Evolutionary conservation across 345 rosid species (phyloP), one percentile per base, ranked within the genome.

Genomic region (Hirschfeldia incana): DNA sequence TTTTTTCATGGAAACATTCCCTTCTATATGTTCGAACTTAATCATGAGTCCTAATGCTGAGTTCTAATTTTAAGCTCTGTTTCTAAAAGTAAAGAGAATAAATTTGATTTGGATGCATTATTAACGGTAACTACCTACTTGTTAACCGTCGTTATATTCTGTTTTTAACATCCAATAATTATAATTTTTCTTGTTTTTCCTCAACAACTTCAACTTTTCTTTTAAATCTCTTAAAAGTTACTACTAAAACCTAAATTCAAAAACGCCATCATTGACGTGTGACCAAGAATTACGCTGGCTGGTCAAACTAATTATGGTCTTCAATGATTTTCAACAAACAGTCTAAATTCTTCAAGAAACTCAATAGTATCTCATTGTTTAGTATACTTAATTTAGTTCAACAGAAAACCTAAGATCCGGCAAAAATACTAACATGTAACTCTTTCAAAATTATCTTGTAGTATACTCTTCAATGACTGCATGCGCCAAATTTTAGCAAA

Each of bases 261-360:
- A 73, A 36, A 59, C 39, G n/a, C 21, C 65, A 79, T 79, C 29
- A 73, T 79, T 78, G 62, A 73, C 70, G 65, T 73, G 70, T 73
- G 74, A 67, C 82, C 82, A 79, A 73, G 74, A 79, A 79, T 73
- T 79, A 73, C 78, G 74, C 69, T 73, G 74, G 78, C 67, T 59
- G 66, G 82, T 79, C 82, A 79, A 79, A 79, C 67, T 69, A 69
- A 79, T 74, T 74, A 79, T 63, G 74, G 82, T 79, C 78, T 62
- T 69, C 78, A 74, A 79, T 79, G 70, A 79, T 79, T 74, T 79
- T 79, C 82, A 74, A 69, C 78, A 62, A 68, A 79, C 65, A 73
- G 81, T 73, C 30, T 72, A 36, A 36, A 32, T 13, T 28, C 11
- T 60, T 73, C 69, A 67, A 36, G 44, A 60, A 73, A 13, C 30